Evolutionary conservation across 2,329 filamentous ascomycete species (phyloP).

Genomic region (Talaromyces rugulosus): DNA sequence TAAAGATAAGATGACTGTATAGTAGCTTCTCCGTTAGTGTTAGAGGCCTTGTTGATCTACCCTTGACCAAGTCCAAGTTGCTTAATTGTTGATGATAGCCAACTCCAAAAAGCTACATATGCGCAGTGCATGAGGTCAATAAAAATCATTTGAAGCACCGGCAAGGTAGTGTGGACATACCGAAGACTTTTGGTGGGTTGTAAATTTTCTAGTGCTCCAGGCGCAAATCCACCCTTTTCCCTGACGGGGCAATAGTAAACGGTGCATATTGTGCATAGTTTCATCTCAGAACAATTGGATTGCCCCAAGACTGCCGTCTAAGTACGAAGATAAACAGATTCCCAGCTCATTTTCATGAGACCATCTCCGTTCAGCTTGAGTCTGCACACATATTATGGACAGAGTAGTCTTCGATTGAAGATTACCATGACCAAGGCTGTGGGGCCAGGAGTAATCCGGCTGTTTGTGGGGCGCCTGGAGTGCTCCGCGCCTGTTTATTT

Average conservation of each 20-base stretch:
- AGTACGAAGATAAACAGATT: no score
- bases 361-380: no score
- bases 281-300: no score
- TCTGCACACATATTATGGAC: no score
- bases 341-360: no score
- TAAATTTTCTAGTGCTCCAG: background rate
- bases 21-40: conserved; percentile 97
- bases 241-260: background rate
- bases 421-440: no score
- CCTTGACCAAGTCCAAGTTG: conserved; percentile 84
- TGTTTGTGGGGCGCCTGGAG: conserved; percentile 11
- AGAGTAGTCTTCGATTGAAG: no score
- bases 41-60: conserved; percentile 84
- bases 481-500: conserved; percentile 9
- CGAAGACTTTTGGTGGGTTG: background rate
- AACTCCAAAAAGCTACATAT: background rate
- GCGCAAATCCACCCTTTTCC: background rate
- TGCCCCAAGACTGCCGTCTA: no score
- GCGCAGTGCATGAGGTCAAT: no score
- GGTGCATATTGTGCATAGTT: background rate
- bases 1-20: conserved; percentile 97
- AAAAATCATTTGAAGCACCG: no score
- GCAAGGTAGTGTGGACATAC: background rate
- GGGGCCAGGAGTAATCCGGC: conserved; percentile 8
- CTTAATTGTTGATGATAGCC: background rate